Conservation (phyloP, 2,329 filamentous ascomycete species). For the Arthrobotrys entomopaga region DNA sequence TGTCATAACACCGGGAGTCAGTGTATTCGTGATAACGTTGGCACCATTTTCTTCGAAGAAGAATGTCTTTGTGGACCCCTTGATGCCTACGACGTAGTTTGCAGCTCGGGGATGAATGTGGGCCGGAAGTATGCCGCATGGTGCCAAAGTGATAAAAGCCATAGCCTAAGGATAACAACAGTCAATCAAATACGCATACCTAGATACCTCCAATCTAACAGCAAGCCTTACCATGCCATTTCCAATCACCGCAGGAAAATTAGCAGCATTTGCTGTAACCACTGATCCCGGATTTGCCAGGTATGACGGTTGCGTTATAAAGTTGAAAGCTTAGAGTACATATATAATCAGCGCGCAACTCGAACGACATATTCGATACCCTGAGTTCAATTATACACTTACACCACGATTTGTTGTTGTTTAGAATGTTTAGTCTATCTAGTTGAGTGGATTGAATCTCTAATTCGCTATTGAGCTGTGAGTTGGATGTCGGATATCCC, state of each 20-base stretch:
- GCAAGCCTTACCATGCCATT: slow-evolving; percentile 63
- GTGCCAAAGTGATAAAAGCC: slow-evolving; percentile 65
- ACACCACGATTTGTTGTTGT: slow-evolving; percentile 63
- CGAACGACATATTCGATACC: too few relatives aligned
- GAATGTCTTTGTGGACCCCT: slow-evolving; percentile 66
- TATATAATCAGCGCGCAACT: too few relatives aligned
- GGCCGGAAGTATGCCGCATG: slow-evolving; percentile 67
- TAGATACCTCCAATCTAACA: too few relatives aligned
- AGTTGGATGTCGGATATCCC: slow-evolving; percentile 58
- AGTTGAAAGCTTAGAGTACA: slow-evolving; percentile 63
- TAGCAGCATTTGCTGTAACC: slow-evolving; percentile 67
- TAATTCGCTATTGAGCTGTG: slow-evolving; percentile 62
- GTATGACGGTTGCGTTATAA: slow-evolving; percentile 63
- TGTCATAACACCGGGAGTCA: slow-evolving; percentile 65
- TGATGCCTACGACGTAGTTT: slow-evolving; percentile 66
- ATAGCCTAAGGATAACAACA: slow-evolving; percentile 59
- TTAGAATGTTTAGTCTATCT: slow-evolving; percentile 64
- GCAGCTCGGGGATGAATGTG: slow-evolving; percentile 67
- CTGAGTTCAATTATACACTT: not conserved
- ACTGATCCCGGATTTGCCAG: slow-evolving; percentile 65
- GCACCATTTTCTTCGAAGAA: slow-evolving; percentile 68
- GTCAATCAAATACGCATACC: not conserved
- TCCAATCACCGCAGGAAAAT: slow-evolving; percentile 65
- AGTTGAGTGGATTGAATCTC: slow-evolving; percentile 64
- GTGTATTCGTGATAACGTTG: slow-evolving; percentile 62